Conservation (phyloP, 2,329 filamentous ascomycete genomes). For the Colletotrichum theobromicola region DNA sequence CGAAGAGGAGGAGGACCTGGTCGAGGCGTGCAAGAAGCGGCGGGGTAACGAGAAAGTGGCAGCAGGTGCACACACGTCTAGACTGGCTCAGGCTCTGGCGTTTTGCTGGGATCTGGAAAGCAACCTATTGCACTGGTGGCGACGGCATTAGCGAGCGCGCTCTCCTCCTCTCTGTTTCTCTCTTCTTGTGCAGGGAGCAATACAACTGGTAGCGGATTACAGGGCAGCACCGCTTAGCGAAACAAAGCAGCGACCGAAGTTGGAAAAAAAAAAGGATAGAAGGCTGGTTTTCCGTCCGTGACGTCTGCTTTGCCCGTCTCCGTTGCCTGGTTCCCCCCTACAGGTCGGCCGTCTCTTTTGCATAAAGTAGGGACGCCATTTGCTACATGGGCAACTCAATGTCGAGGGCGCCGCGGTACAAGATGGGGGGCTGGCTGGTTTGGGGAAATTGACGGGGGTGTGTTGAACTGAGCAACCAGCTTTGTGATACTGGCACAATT, state of each 20-base stretch:
- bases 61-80: conserved; percentile 7
- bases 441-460: neutral
- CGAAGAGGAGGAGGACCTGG: neutral
- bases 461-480: neutral
- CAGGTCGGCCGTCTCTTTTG: neutral
- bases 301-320: neutral
- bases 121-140: conserved; percentile 12
- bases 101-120: conserved; percentile 11
- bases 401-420: neutral
- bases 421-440: neutral
- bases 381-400: neutral
- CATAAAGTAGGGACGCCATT: neutral
- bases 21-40: neutral
- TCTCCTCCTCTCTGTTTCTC: neutral
- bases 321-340: neutral
- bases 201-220: neutral
- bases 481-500: neutral
- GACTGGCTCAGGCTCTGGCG: neutral
- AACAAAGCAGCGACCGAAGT: neutral
- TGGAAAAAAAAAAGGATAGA: neutral
- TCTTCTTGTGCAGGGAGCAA: neutral
- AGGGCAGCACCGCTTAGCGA: neutral
- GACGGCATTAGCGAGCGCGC: conserved; percentile 12
- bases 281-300: neutral
- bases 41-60: conserved; percentile 14